Evolutionary conservation across 495 filamentous ascomycete species (phyloP).

Genomic region (Podospora sp.): DNA sequence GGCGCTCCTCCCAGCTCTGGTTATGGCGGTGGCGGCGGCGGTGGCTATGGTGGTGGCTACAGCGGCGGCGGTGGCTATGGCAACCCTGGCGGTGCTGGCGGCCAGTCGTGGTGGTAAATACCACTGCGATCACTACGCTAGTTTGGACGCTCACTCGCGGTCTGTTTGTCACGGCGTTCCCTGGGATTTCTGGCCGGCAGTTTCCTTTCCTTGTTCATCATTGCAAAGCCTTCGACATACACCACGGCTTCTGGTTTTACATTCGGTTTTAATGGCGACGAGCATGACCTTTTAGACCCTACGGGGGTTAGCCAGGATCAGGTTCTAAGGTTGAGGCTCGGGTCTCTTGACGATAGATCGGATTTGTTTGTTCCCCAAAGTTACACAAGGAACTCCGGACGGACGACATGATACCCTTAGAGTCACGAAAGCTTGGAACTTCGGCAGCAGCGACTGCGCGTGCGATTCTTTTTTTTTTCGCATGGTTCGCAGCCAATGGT

Average conservation of each 20-base stretch:
- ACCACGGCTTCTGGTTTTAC: conserved; percentile 21
- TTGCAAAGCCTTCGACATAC: conserved; percentile 21
- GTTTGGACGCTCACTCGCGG: background rate
- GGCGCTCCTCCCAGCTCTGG: conserved; percentile 45
- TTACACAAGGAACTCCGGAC: conserved; percentile 21
- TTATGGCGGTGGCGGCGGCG: conserved; percentile 39
- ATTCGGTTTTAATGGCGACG: conserved; percentile 36
- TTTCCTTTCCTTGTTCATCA: conserved; percentile 22
- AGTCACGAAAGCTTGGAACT: conserved; percentile 34
- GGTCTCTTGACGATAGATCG: conserved; percentile 41
- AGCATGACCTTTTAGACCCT: conserved; percentile 33
- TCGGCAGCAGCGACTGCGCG: conserved; percentile 32
- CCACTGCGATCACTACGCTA: conserved; percentile 11
- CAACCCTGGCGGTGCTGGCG: conserved; percentile 80
- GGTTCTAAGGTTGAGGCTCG: conserved; percentile 29
- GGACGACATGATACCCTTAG: conserved; percentile 49
- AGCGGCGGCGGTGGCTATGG: conserved; percentile 60
- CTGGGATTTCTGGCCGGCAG: conserved; percentile 12
- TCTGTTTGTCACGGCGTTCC: background rate
- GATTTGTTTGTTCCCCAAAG: conserved; percentile 30
- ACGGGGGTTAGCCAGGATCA: conserved; percentile 29
- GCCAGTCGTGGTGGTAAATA: conserved; percentile 91
- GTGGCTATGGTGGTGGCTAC: conserved; percentile 59
- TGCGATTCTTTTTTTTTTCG: conserved; percentile 30
- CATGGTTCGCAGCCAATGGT: conserved; percentile 34